phyloP scores from a whole-genome alignment of 2,329 filamentous ascomycete genomes.

The Paraconiothyrium sp. region DNA sequence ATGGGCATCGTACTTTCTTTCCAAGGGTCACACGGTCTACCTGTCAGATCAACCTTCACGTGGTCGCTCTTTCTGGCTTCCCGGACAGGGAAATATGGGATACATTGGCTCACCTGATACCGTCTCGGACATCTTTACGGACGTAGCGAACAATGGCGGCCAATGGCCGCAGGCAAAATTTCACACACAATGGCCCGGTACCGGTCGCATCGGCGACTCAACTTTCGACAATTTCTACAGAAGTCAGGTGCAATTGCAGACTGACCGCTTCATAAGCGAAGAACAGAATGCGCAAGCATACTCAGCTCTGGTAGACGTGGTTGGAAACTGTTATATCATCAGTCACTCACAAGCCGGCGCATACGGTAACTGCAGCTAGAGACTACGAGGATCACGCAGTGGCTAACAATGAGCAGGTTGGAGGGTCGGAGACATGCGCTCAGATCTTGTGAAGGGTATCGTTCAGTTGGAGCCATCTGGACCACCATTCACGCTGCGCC shows the following conservation, averaged over 20 bases:
- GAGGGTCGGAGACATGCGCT: constrained; percentile 12
- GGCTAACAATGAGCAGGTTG: not conserved
- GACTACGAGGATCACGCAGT: not conserved
- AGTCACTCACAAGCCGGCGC: constrained; percentile 62
- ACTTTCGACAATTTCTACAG: constrained; percentile 61
- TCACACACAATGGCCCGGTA: constrained; percentile 57
- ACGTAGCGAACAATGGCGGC: constrained; percentile 25
- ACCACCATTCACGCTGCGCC: constrained; percentile 30
- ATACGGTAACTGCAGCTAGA: constrained; percentile 37
- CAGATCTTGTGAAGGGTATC: constrained; percentile 8
- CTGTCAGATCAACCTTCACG: constrained; percentile 59
- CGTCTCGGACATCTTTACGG: constrained; percentile 47
- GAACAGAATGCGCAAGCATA: constrained; percentile 51
- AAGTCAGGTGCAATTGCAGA: constrained; percentile 53
- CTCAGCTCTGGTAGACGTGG: constrained; percentile 54
- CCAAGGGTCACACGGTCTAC: constrained; percentile 59
- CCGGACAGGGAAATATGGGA: constrained; percentile 23
- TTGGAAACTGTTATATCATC: constrained; percentile 57
- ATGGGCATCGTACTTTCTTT: constrained; percentile 60
- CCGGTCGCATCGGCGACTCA: constrained; percentile 53
- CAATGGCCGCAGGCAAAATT: constrained; percentile 55
- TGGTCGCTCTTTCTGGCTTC: constrained; percentile 57
- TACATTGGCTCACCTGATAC: constrained; percentile 31
- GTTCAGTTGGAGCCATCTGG: constrained; percentile 12
- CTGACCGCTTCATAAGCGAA: constrained; percentile 39